phyloP scores from a whole-genome alignment of 2,329 filamentous ascomycete species.

The Fusarium verrucosum region DNA sequence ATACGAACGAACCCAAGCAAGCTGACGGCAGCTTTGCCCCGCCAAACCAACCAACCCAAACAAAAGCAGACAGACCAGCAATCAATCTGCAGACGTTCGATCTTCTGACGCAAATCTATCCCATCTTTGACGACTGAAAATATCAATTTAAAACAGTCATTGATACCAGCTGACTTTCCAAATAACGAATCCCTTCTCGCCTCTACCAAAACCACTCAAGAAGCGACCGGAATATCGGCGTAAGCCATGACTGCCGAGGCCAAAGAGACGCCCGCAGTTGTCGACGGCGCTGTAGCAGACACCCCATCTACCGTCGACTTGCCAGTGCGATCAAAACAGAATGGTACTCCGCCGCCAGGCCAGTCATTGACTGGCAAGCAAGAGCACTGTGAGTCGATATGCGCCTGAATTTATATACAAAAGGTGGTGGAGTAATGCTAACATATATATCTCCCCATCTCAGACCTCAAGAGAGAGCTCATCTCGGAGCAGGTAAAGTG shows the following conservation, averaged over 20 bases:
- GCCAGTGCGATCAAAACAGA: constrained; percentile 47
- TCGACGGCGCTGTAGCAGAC: constrained; percentile 28
- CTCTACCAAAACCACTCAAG: background rate
- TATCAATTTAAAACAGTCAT: constrained; percentile 11
- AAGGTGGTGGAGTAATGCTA: constrained; percentile 14
- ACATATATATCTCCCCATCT: background rate
- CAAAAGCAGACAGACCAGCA: constrained; percentile 3
- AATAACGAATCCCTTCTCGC: background rate
- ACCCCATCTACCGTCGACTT: constrained; percentile 37
- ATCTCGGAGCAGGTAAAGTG: constrained; percentile 87
- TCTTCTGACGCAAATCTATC: constrained; percentile 13
- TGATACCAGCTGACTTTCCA: constrained; percentile 6
- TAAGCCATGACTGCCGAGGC: constrained; percentile 45
- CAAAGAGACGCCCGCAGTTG: constrained; percentile 39
- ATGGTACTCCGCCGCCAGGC: constrained; percentile 51
- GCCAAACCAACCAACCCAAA: constrained; percentile 22
- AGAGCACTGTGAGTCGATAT: constrained; percentile 81
- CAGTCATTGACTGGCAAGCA: constrained; percentile 87
- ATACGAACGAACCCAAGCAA: too few relatives aligned
- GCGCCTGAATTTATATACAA: background rate
- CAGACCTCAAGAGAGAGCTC: constrained; percentile 92
- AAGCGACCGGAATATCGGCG: constrained; percentile 11
- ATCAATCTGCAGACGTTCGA: constrained; percentile 15
- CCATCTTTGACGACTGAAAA: constrained; percentile 13
- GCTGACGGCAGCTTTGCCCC: constrained; percentile 39